Conservation (phyloP, 257 asterid species). For the Fraxinus cuspidata region DNA sequence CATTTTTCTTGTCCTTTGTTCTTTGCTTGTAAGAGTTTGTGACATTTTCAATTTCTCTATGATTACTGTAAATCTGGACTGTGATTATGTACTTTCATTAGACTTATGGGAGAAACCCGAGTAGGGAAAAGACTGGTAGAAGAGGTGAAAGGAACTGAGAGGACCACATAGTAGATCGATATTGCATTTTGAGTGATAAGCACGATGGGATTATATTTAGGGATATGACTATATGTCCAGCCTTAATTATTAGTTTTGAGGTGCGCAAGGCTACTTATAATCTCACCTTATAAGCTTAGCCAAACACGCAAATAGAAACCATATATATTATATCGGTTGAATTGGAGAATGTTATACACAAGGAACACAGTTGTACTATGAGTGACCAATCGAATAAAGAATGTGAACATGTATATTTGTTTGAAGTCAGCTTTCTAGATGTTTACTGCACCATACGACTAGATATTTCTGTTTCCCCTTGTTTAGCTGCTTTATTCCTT, state of each 20-base stretch:
- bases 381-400: slow-evolving; percentile 1
- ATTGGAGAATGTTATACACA: neutral
- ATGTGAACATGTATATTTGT: neutral
- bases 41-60: neutral
- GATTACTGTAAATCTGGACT: slow-evolving; percentile 5
- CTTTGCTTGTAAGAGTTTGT: neutral
- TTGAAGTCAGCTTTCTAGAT: slow-evolving; percentile 2
- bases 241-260: slow-evolving; percentile 1
- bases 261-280: neutral
- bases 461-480: neutral
- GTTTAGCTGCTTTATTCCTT: slow-evolving; percentile 6
- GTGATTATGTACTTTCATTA: neutral
- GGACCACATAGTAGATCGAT: neutral
- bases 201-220: neutral
- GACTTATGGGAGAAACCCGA: neutral
- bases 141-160: slow-evolving; percentile 10
- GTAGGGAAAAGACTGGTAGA: neutral
- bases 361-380: slow-evolving; percentile 1
- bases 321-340: neutral
- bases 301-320: neutral
- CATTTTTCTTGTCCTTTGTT: neutral
- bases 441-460: neutral
- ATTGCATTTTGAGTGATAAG: neutral
- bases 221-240: slow-evolving; percentile 3
- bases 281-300: neutral